These are phyloP conservation scores for Aspergillus caelatus DNA, from an alignment of 2,329 filamentous ascomycete species.

Conservation along the genomic window DNA sequence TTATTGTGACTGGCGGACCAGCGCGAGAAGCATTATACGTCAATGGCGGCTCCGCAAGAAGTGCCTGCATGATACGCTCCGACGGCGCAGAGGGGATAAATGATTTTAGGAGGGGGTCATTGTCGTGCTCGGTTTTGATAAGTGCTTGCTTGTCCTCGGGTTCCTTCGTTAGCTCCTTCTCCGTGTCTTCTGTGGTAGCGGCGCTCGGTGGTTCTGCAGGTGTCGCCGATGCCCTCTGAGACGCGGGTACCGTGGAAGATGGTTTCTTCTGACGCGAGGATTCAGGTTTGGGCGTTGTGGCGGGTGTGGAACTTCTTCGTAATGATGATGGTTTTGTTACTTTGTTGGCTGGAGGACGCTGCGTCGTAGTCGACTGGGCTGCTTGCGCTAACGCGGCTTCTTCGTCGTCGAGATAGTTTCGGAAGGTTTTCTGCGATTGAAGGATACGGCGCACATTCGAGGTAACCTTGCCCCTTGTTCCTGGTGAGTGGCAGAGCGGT, in stretches of 20 bases:
- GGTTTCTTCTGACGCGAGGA: slow-evolving; percentile 23
- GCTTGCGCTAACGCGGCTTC: slow-evolving; percentile 45
- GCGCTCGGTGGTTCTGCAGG: slow-evolving; percentile 9
- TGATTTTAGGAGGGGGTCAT: slow-evolving; percentile 46
- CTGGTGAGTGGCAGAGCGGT: slow-evolving; percentile 15
- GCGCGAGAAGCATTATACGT: slow-evolving; percentile 51
- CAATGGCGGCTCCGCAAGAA: slow-evolving; percentile 50
- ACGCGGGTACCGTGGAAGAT: slow-evolving; percentile 12
- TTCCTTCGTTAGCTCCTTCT: slow-evolving; percentile 18
- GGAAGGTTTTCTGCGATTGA: slow-evolving; percentile 53
- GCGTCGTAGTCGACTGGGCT: slow-evolving; percentile 12
- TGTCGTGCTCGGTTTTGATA: slow-evolving; percentile 41
- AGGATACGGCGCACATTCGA: slow-evolving; percentile 52
- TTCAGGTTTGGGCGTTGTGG: slow-evolving; percentile 17
- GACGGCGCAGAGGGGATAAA: slow-evolving; percentile 48
- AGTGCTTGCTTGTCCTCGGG: slow-evolving; percentile 25
- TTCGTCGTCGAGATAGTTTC: slow-evolving; percentile 55
- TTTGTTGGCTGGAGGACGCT: slow-evolving; percentile 22
- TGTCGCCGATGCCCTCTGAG: slow-evolving; percentile 9
- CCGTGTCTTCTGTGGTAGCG: slow-evolving; percentile 11
- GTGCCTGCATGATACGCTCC: slow-evolving; percentile 47
- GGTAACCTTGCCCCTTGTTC: slow-evolving; percentile 46
- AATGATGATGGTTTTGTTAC: slow-evolving; percentile 26
- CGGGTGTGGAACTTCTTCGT: slow-evolving; percentile 33
- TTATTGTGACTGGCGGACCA: slow-evolving; percentile 34